Conservation (phyloP, 2,329 filamentous ascomycete species). For the Bipolaris oryzae region DNA sequence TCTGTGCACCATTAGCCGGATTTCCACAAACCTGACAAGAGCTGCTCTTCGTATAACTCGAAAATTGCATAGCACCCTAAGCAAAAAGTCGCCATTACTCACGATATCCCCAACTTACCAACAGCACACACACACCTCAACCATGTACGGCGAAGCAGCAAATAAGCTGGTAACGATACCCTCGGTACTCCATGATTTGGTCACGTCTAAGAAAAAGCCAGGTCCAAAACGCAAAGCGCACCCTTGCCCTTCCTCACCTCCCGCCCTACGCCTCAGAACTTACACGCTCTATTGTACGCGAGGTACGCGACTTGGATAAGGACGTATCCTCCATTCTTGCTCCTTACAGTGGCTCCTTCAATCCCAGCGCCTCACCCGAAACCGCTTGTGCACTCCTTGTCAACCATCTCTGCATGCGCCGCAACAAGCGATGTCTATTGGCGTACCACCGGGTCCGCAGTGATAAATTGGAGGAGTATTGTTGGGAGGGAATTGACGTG, state of each 20-base stretch:
- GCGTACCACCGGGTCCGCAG: conserved; percentile 91
- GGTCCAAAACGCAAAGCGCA: conserved; percentile 96
- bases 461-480: conserved; percentile 90
- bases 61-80: neutral
- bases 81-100: neutral
- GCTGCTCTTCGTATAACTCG: neutral
- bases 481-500: conserved; percentile 88
- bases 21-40: neutral
- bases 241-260: conserved; percentile 81
- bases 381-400: conserved; percentile 88
- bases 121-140: neutral
- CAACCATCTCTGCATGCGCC: conserved; percentile 91
- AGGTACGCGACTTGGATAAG: conserved; percentile 91
- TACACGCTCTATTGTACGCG: conserved; percentile 83
- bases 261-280: conserved; percentile 93
- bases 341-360: conserved; percentile 83
- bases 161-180: conserved; percentile 73
- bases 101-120: neutral
- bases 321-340: conserved; percentile 80
- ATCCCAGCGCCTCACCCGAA: conserved; percentile 80
- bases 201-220: conserved; percentile 46
- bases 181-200: neutral
- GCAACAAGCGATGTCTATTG: conserved; percentile 93
- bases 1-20: neutral
- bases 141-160: conserved; percentile 86